Evolutionary conservation across 2,329 filamentous ascomycete species (phyloP), one percentile per base, ranked within the genome.

Genomic region (Sphaerulina vaccinii): DNA sequence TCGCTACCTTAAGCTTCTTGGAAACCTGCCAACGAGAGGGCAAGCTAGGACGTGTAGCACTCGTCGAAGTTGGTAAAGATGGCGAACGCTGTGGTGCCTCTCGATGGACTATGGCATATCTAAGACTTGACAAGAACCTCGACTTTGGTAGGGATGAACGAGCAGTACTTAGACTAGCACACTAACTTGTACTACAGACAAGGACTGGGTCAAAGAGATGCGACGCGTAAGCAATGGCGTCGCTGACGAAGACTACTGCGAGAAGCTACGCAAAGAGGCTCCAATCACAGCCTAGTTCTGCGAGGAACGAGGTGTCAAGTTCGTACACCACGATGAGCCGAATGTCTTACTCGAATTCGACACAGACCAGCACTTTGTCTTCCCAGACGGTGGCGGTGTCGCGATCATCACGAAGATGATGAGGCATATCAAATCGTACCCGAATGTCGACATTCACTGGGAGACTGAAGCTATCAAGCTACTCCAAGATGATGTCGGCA

Each of bases 261-360:
- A 65, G 44, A 73, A 70, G 57, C 64, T 74, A 37, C 65, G 65
- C 9, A 49, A 62, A 22, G 68, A 72, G 53, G 71, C 68, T 1
- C 68, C 67, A 7, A 58, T 64, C n/a, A 70, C 68, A 1, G 71
- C 69, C 1, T 56, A 65, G 43, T 73, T 70, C 49, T 61, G 73
- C 9, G 50, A 71, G 47, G 68, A 70, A 24, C 67, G 67, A 40
- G 70, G 69, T 8, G 66, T 68, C 24, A 64, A 63, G 43, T 69
- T 64, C 37, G 65, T 70, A 15, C 69, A 72, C 44, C 68, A 72
- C 40, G 67, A 71, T 50, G 70, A 72, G 52, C 63, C 70, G 24
- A 70, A 73, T 51, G 70, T 73, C 4, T 49, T 73, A 18, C 61
- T 73, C 35, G 71, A 72, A 51, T 71, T 72, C 54, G 68, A 73